Base-by-base conservation (phyloP, 1,284 basidiomycete species). In the Hypsizygus ulmarius region DNA sequence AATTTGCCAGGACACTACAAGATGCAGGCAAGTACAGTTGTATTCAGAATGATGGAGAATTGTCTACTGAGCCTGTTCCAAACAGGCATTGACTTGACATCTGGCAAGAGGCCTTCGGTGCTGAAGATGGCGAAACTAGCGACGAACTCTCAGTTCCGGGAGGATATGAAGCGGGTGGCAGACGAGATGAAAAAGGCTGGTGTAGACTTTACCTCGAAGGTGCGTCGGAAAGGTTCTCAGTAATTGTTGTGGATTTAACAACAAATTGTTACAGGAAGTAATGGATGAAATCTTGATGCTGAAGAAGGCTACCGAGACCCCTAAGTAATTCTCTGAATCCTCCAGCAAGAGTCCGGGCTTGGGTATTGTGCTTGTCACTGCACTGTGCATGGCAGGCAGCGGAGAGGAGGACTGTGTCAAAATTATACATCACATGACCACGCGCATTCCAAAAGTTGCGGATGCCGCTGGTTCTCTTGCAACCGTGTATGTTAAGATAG, bases 151-250 rank as follows among this genome's bases (percentile, higher is more conserved):
- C 77, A 78, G 42, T 79, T 85, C 47, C 68, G 77, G 46, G 68
- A 64, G 39, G 73, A 71, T 28, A 69, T 75, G 29, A 69, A 71
- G 56, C 68, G 64, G 37, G 66, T 84, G 14, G 67, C 69, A 45
- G 70, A 71, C n/a, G 77, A 78, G 50, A 62, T 86, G 53, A 65
- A 77, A 47, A 80, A 79, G 35, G 81, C 79, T 30, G 84, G 82
- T 0, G 63, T 87, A 14, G 75, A 84, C 57, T 43, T 82, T 33
- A 67, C 49, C 36, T 64, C 66, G 42, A 65, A 67, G 56, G 70
- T 69, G 32, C n/a, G 59, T 56, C 28, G 21, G 21, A 16, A 25
- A 16, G 14, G 9, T 33, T 12, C 15, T 42, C 39, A 15, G 5
- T 30, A 28, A 28, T 12, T 25, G 35, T 32, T 18, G 9, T 2